Percentiles rank a stretch among this genome's conserved stretches.
phyloP scores from a whole-genome alignment of 305 asterid species.

The Fraxinus greggii region DNA sequence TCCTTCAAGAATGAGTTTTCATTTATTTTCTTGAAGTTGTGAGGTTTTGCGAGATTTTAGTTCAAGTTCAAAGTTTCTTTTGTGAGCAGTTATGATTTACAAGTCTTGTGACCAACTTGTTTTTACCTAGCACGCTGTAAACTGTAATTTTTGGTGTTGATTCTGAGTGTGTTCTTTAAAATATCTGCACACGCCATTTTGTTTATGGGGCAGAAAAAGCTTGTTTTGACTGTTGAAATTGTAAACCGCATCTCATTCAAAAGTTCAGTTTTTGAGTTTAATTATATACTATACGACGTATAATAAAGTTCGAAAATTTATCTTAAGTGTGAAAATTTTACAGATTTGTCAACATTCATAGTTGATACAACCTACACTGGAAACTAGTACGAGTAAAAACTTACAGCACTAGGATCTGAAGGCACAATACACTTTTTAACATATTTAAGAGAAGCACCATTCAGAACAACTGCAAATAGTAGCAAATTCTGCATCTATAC shows the following conservation, averaged over 20 bases:
- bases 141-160: neutral
- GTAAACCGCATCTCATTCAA: conserved; percentile 5
- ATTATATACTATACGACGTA: neutral
- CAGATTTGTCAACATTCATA: conserved; percentile 12
- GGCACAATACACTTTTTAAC: neutral
- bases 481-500: neutral
- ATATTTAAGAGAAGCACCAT: neutral
- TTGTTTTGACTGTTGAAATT: conserved; percentile 3
- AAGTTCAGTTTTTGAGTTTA: neutral
- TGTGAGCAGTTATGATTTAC: conserved; percentile 33
- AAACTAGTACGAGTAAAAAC: conserved; percentile 25
- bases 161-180: conserved; percentile 20
- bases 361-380: conserved; percentile 22
- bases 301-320: conserved; percentile 11
- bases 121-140: conserved; percentile 2
- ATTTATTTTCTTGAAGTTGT: conserved; percentile 52
- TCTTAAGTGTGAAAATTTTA: neutral
- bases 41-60: conserved; percentile 26
- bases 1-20: conserved; percentile 60
- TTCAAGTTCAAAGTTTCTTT: conserved; percentile 18
- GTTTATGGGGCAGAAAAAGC: neutral
- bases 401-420: neutral
- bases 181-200: conserved; percentile 22
- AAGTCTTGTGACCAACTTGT: conserved; percentile 22
- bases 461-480: neutral